Evolutionary conservation across 2,329 filamentous ascomycete genomes (phyloP).

Genomic region (Lasiodiplodia theobromae): DNA sequence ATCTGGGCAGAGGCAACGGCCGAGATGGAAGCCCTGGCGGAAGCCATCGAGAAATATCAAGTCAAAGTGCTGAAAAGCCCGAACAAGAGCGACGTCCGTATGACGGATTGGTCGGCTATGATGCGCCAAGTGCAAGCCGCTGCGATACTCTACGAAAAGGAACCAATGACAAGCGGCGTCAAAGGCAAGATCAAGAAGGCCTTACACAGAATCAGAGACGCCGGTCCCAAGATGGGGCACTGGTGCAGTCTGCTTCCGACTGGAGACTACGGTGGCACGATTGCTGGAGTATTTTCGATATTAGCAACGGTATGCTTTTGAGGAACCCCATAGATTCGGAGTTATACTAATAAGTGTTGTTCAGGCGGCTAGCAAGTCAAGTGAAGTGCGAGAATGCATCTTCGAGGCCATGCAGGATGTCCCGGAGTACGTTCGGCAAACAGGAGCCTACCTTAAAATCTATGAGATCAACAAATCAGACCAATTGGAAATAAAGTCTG

Average conservation of each 20-base stretch:
- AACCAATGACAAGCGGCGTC: neutral
- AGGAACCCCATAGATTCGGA: no score
- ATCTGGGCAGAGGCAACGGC: neutral
- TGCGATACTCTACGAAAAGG: neutral
- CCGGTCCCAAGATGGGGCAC: neutral
- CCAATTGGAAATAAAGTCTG: neutral
- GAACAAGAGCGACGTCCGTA: neutral
- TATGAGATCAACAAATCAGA: neutral
- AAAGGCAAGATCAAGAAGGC: neutral
- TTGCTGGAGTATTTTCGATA: constrained; percentile 2
- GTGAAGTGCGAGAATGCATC: neutral
- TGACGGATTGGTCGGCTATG: neutral
- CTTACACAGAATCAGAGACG: neutral
- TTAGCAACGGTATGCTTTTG: neutral
- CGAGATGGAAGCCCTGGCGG: neutral
- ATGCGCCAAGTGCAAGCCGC: neutral
- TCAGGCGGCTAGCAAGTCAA: neutral
- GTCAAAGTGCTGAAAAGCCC: neutral
- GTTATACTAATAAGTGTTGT: neutral
- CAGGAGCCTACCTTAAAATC: neutral
- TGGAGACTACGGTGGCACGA: neutral
- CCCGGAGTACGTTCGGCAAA: neutral
- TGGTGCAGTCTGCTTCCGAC: neutral
- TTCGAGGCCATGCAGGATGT: neutral
- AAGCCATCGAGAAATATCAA: neutral